Evolutionary conservation across 1,284 basidiomycete species (phyloP).

Genomic region (Inonotus obliquus): DNA sequence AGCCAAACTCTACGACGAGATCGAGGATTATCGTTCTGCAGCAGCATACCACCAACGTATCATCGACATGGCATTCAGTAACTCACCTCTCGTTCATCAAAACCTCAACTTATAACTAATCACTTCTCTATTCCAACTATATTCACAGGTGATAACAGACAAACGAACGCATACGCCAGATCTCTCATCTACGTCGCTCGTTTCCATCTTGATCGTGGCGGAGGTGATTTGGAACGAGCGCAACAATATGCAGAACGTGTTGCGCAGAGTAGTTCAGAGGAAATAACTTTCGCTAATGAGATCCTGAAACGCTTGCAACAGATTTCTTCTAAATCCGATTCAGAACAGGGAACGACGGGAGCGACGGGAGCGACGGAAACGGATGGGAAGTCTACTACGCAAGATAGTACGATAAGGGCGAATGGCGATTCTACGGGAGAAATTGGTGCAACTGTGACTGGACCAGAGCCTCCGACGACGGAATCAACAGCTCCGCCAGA

Average conservation of each 20-base stretch:
- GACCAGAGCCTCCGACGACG: neutral
- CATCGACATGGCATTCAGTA: conserved; percentile 69
- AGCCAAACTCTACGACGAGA: conserved; percentile 66
- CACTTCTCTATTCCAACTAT: neutral
- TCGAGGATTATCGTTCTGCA: conserved; percentile 64
- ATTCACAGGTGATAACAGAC: conserved; percentile 10
- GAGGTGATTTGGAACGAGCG: conserved; percentile 58
- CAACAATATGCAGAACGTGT: conserved; percentile 67
- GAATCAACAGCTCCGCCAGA: neutral
- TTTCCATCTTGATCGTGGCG: conserved; percentile 58
- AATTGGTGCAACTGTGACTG: neutral
- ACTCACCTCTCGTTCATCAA: conserved; percentile 26
- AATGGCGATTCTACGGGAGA: neutral
- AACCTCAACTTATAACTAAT: conserved; percentile 2
- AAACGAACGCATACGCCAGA: conserved; percentile 57
- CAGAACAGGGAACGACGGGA: neutral
- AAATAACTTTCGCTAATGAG: conserved; percentile 60
- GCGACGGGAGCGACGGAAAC: neutral
- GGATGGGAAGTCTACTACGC: neutral
- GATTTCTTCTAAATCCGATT: neutral
- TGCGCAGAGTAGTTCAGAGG: conserved; percentile 71
- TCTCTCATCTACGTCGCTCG: conserved; percentile 81
- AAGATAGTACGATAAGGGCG: neutral
- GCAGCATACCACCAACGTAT: conserved; percentile 69
- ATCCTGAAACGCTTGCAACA: conserved; percentile 51